phyloP scores from a whole-genome alignment of 1,139 yeast species.

The Yamadazyma triangularis region DNA sequence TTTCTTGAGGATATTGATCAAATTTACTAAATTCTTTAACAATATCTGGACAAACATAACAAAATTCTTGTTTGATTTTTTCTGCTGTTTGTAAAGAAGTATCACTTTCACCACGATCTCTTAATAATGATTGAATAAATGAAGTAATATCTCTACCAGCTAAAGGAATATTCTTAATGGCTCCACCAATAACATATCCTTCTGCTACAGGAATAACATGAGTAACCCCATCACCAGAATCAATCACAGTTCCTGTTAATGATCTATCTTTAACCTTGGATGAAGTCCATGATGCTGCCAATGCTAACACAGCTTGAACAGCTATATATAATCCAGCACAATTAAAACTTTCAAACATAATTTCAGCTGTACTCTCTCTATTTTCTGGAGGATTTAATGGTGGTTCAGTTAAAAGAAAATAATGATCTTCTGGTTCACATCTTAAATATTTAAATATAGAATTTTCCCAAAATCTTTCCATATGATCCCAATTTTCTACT shows the following conservation, averaged over 20 bases:
- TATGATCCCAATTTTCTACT: constrained; percentile 98
- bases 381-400: constrained; percentile 98
- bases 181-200: constrained; percentile 96
- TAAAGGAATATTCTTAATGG: constrained; percentile 94
- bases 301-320: constrained; percentile 96
- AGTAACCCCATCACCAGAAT: constrained; percentile 96
- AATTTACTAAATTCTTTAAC: constrained; percentile 94
- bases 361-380: constrained; percentile 96
- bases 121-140: constrained; percentile 85
- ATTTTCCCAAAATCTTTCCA: constrained; percentile 99
- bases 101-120: constrained; percentile 96
- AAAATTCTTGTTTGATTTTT: constrained; percentile 90
- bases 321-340: constrained; percentile 98
- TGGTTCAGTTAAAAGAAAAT: constrained; percentile 92
- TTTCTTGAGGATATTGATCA: constrained; percentile 84
- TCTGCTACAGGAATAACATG: constrained; percentile 99
- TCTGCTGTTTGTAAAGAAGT: constrained; percentile 95
- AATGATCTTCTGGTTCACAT: constrained; percentile 98
- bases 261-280: constrained; percentile 93
- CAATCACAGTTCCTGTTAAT: constrained; percentile 96
- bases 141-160: constrained; percentile 97
- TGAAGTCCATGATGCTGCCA: constrained; percentile 99
- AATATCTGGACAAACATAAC: constrained; percentile 96
- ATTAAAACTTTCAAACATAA: constrained; percentile 97
- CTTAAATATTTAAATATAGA: constrained; percentile 92